Evolutionary conservation across 2,329 filamentous ascomycete species (phyloP).

Genomic region (Beauveria caledonica): DNA sequence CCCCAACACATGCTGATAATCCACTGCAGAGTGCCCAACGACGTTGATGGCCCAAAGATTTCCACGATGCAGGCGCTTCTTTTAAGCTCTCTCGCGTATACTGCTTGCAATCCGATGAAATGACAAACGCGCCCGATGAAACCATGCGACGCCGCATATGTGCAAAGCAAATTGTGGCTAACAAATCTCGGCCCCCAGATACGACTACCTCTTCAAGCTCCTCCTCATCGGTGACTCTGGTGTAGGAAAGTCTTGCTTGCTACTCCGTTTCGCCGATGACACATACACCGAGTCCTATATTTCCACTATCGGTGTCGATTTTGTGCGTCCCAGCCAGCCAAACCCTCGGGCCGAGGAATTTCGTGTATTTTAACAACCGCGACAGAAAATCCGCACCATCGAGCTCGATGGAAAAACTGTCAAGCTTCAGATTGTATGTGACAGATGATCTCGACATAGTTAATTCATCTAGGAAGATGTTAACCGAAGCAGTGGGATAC

Average conservation of each 20-base stretch:
- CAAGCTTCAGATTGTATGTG: constrained; percentile 93
- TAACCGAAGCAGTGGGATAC: constrained; percentile 75
- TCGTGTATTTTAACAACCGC: background rate
- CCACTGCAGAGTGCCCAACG: constrained; percentile 11
- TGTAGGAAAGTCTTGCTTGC: constrained; percentile 98
- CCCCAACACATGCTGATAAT: constrained; percentile 16
- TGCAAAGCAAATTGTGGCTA: constrained; percentile 12
- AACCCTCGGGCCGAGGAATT: background rate
- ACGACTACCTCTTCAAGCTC: constrained; percentile 99
- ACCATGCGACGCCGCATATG: constrained; percentile 9
- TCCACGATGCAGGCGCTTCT: background rate
- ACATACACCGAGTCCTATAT: constrained; percentile 99
- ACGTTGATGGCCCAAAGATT: background rate
- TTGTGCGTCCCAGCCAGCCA: constrained; percentile 55
- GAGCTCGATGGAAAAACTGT: constrained; percentile 99
- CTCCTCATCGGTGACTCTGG: constrained; percentile 99
- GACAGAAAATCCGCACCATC: constrained; percentile 97
- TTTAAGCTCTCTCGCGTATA: background rate
- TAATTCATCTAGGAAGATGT: background rate
- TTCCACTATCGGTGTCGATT: constrained; percentile 98
- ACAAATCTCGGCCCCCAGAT: constrained; percentile 53
- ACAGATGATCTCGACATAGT: background rate
- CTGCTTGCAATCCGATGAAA: background rate
- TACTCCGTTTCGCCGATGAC: constrained; percentile 96
- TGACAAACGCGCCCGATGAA: background rate